Base-by-base conservation (phyloP, 257 asterid species). In the Petunia axillaris region DNA sequence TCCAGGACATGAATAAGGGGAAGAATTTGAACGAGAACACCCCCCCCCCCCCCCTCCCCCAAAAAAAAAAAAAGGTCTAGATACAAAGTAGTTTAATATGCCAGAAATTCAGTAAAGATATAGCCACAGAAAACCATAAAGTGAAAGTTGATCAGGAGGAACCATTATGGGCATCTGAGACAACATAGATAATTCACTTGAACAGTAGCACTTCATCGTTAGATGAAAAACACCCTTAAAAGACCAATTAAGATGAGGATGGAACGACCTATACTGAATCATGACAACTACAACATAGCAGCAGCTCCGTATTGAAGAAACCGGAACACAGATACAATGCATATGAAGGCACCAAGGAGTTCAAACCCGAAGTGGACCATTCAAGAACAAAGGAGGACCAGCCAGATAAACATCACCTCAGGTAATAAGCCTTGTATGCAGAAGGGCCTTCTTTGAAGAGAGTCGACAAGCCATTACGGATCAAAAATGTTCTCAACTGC, bases 391-490 rank as follows among this genome's bases (percentile, higher is more conserved):
- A 70, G 39, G 81, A 70, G 39, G 81, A 41, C 39, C 76, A 52
- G 40, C 36, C 6, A 66, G 74, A 81, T 85, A 85, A 79, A 73
- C 14, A 83, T 84, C 64, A 94, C 99, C 95, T 90, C 80, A 87
- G 81, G 88, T 96, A 96, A 89, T 96, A 96, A 84, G 96, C 89
- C 89, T 86, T 96, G 88, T 96, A 96, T 2, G 97, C 97, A 84
- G 95, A 85, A 85, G 91, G 95, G 43, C 98, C 99, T 87, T 96
- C 92, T 85, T 92, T 96, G 63, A 96, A 96, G 85, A 96, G 98
- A 88, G 89, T 82, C 25, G 94, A 64, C 83, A 96, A 85, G 83
- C 99, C 98, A 89, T 96, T 96, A 85, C 99, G 91, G 81, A 96
- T 94, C 84, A 94, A 84, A 85, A 96, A 96, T 57, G 99, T 92